phyloP scores from a whole-genome alignment of 2,329 filamentous ascomycete genomes.

The Xylariales sp. region DNA sequence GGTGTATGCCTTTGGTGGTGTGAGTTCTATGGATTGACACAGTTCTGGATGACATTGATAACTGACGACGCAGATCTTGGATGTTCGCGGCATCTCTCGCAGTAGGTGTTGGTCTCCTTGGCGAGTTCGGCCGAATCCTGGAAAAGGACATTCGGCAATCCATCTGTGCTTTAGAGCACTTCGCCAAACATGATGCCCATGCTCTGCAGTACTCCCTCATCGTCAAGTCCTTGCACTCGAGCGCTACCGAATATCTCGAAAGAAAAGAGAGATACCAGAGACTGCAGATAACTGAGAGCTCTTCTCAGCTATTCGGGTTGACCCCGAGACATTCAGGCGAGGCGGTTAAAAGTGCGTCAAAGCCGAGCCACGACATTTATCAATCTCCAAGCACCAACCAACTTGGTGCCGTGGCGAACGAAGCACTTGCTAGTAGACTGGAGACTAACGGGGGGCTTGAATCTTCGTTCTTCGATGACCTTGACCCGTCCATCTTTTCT shows the following conservation, averaged over 20 bases:
- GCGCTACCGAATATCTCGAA: conserved; percentile 43
- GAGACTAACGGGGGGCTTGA: conserved; percentile 3
- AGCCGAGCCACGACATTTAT: conserved; percentile 2
- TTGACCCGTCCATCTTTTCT: conserved; percentile 20
- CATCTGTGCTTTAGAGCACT: conserved; percentile 44
- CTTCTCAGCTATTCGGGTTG: conserved; percentile 47
- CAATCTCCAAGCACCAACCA: conserved; percentile 1
- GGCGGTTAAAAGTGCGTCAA: neutral
- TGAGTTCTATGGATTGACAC: conserved; percentile 27
- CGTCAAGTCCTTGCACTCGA: conserved; percentile 43
- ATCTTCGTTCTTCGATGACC: conserved; percentile 9
- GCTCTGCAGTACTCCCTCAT: conserved; percentile 50
- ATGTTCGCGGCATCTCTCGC: conserved; percentile 49
- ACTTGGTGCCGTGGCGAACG: neutral
- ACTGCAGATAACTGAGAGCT: conserved; percentile 42
- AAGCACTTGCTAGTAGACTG: neutral
- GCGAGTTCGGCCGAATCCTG: conserved; percentile 46
- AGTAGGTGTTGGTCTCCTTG: conserved; percentile 45
- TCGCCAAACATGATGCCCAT: conserved; percentile 44
- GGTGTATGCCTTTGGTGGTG: conserved; percentile 45
- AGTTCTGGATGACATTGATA: neutral
- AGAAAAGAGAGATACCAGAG: conserved; percentile 43
- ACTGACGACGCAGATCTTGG: conserved; percentile 39
- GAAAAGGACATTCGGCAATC: conserved; percentile 46
- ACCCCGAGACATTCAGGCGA: conserved; percentile 29